Percentiles rank a stretch among this genome's conserved stretches.
phyloP scores from a whole-genome alignment of 2,329 filamentous ascomycete species.

The Sarocladiaceae sp. region DNA sequence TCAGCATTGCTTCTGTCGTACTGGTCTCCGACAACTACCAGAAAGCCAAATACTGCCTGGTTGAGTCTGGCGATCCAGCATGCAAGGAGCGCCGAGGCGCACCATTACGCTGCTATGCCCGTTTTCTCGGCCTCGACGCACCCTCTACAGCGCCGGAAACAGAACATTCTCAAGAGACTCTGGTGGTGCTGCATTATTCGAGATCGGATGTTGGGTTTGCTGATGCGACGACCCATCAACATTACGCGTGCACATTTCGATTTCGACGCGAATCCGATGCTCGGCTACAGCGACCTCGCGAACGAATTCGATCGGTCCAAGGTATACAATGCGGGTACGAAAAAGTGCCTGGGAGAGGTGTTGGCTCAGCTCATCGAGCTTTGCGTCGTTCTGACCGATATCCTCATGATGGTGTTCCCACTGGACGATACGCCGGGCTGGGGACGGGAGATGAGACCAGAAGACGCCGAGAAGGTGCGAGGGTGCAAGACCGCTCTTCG shows the following conservation, averaged over 20 bases:
- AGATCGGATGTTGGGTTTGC: constrained; percentile 44
- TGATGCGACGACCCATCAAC: constrained; percentile 46
- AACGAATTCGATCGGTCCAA: constrained; percentile 40
- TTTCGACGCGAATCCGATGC: constrained; percentile 29
- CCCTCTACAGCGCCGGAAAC: constrained; percentile 29
- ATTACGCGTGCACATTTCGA: constrained; percentile 43
- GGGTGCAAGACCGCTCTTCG: constrained; percentile 31
- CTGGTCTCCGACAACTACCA: constrained; percentile 32
- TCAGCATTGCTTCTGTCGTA: constrained; percentile 38
- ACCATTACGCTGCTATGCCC: constrained; percentile 34
- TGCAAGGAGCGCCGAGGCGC: constrained; percentile 39
- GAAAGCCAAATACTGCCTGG: constrained; percentile 43
- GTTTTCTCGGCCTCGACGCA: constrained; percentile 23
- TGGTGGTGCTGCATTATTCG: constrained; percentile 54
- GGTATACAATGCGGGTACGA: constrained; percentile 42
- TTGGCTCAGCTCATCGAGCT: constrained; percentile 42
- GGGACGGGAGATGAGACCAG: constrained; percentile 27
- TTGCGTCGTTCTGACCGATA: constrained; percentile 41
- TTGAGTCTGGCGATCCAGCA: constrained; percentile 45
- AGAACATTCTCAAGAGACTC: constrained; percentile 41
- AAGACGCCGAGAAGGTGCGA: constrained; percentile 26
- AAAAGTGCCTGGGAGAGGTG: constrained; percentile 38
- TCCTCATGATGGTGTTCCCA: constrained; percentile 40
- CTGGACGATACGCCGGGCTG: constrained; percentile 36
- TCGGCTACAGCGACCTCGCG: constrained; percentile 38